Percentiles rank a stretch among this genome's conserved stretches.
Evolutionary conservation across 2,329 filamentous ascomycete genomes (phyloP).

Genomic region (Aspergillus quadrilineatus): DNA sequence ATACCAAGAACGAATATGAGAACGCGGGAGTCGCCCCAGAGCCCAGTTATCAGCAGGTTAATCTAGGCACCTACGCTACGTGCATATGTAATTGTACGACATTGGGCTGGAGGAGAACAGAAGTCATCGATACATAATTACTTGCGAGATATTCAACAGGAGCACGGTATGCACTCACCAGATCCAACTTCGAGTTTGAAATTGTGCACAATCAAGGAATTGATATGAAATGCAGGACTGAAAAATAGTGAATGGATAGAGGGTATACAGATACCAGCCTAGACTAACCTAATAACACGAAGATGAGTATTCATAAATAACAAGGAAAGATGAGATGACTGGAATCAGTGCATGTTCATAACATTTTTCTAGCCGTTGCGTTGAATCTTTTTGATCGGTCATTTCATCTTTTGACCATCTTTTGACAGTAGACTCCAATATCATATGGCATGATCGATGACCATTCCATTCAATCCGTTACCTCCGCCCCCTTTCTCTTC

Average conservation of each 20-base stretch:
- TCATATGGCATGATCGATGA: not conserved
- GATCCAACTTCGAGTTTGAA: not conserved
- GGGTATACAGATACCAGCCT: slow-evolving; percentile 15
- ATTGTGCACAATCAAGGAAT: not conserved
- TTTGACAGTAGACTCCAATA: not conserved
- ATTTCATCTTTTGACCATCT: not conserved
- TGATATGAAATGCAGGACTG: not conserved
- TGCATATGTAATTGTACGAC: not conserved
- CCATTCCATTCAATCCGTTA: not conserved
- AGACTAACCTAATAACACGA: not conserved
- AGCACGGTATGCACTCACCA: not conserved
- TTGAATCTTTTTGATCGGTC: not conserved
- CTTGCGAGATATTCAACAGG: not conserved
- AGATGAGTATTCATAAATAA: not conserved
- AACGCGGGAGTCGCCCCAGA: not conserved
- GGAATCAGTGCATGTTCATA: slow-evolving; percentile 3
- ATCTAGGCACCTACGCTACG: not conserved
- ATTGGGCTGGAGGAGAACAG: not conserved
- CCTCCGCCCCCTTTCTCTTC: slow-evolving; percentile 6
- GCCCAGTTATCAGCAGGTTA: no score
- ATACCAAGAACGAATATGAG: not conserved
- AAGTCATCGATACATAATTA: not conserved
- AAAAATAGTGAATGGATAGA: not conserved
- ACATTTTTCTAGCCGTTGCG: slow-evolving; percentile 5
- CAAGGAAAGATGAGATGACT: not conserved